Conservation (phyloP, 441 rosid species). For the Manihot esculenta region DNA sequence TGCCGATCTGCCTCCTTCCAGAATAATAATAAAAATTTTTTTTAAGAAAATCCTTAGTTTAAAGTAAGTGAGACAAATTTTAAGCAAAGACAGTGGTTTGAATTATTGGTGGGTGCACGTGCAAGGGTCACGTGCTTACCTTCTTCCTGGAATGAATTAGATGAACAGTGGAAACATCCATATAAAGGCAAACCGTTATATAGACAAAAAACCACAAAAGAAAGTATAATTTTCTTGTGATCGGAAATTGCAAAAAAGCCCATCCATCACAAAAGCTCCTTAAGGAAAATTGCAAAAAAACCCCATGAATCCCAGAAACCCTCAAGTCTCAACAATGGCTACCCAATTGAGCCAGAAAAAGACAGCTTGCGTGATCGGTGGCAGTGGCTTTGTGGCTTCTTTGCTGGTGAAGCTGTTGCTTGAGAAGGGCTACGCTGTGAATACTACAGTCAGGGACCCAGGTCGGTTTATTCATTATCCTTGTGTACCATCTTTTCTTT, state of each 20-base stretch:
- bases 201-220: too few relatives aligned
- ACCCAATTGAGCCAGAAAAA: conserved; percentile 31
- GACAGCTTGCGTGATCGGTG: conserved; percentile 77
- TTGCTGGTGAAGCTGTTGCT: conserved; percentile 65
- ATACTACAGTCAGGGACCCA: conserved; percentile 79
- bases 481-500: background rate
- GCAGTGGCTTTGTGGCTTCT: conserved; percentile 74
- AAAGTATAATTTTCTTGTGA: too few relatives aligned
- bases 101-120: background rate
- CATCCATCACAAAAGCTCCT: background rate
- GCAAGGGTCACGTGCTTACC: background rate
- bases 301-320: background rate
- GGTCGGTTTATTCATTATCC: conserved; percentile 37
- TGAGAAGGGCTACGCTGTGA: conserved; percentile 66
- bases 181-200: too few relatives aligned
- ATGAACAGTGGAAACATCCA: background rate
- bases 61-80: too few relatives aligned
- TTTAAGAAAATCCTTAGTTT: too few relatives aligned
- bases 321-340: conserved; percentile 27
- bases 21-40: too few relatives aligned
- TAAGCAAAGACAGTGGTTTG: background rate
- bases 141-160: background rate
- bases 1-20: background rate
- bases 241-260: background rate
- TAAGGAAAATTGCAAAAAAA: background rate